Base-by-base conservation (phyloP, 1,139 yeast species). In the Kodamaea anthophila region DNA sequence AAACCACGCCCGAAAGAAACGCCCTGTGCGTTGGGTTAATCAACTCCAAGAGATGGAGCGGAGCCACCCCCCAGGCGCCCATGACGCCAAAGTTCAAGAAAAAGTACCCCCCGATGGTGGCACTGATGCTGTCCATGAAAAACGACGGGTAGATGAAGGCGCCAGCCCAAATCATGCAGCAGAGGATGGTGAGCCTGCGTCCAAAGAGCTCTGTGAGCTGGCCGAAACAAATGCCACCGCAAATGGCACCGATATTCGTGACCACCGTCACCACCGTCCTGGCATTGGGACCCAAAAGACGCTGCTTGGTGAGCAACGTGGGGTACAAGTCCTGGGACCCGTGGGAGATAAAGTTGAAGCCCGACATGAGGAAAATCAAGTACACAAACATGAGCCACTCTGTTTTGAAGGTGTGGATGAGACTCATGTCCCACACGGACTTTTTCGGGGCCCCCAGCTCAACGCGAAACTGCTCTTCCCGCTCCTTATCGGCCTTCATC, bases 321-420 rank as follows among this genome's bases (percentile, higher is more conserved):
- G 74, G 74, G 47, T 63, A 69, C 35, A 71, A 53, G 48, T 72
- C 78, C 46, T 70, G 77, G 7, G 75, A 63, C 1, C 75, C 76
- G 37, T 72, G 78, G 9, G 76, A 65, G 49, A 65, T 61, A 46
- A 71, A 72, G 47, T 72, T 71, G 49, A 64, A 58, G 9, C 70
- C 71, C 4, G 74, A 52, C 67, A 70, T 60, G 38, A 69, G 48
- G 22, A 70, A 43, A 7, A 70, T 56, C 38, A 70, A 47, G 41
- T 68, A 71, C 27, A 59, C 40, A 38, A 69, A 59, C 41, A 65
- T 49, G 13, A 68, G 49, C 70, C 67, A 70, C 44, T 58, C 70
- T 26, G 55, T 65, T 49, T 46, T 55, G 34, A 54, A 41, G 13
- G 56, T 38, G 10, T 29, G 29, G 24, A 40, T 35, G 6, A 40